These are phyloP conservation scores for Puccinia brachypodii DNA, from an alignment of 1,284 basidiomycete species.

Conservation along the genomic window DNA sequence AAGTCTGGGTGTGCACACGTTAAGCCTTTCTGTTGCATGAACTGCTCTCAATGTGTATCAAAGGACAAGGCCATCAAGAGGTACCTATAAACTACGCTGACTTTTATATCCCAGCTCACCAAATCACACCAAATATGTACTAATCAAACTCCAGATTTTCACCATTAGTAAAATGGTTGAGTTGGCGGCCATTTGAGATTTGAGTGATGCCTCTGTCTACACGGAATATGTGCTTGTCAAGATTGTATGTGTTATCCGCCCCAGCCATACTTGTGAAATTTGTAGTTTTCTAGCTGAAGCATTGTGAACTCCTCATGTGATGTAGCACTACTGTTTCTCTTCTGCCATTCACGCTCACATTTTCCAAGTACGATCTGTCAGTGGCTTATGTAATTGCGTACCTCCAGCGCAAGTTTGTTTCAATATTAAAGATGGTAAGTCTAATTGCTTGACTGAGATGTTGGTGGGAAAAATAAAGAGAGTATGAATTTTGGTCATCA, in stretches of 20 bases:
- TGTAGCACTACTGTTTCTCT: constrained; percentile 80
- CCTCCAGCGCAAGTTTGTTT: constrained; percentile 93
- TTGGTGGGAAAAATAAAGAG: too few species aligned
- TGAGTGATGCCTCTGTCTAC: constrained; percentile 95
- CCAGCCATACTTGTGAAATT: too few species aligned
- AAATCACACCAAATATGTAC: neutral
- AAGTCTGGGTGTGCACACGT: constrained; percentile 88
- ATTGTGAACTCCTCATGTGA: neutral
- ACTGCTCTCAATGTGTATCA: constrained; percentile 80
- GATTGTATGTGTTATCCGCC: constrained; percentile 65
- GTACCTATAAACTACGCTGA: neutral
- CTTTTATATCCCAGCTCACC: neutral
- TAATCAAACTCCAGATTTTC: constrained; percentile 67
- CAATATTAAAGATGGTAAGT: constrained; percentile 88
- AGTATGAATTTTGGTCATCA: too few species aligned
- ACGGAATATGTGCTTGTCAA: constrained; percentile 96
- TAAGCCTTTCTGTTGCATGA: constrained; percentile 90
- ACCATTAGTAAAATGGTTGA: constrained; percentile 99
- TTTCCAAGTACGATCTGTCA: constrained; percentile 89
- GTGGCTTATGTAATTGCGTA: constrained; percentile 85
- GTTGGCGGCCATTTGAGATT: constrained; percentile 94
- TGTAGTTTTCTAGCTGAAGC: neutral
- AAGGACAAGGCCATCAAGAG: constrained; percentile 99
- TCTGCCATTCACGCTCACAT: constrained; percentile 99
- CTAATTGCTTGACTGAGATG: too few species aligned